Evolutionary conservation across 1,284 basidiomycete species (phyloP).

Genomic region (Gomphus bonarii): DNA sequence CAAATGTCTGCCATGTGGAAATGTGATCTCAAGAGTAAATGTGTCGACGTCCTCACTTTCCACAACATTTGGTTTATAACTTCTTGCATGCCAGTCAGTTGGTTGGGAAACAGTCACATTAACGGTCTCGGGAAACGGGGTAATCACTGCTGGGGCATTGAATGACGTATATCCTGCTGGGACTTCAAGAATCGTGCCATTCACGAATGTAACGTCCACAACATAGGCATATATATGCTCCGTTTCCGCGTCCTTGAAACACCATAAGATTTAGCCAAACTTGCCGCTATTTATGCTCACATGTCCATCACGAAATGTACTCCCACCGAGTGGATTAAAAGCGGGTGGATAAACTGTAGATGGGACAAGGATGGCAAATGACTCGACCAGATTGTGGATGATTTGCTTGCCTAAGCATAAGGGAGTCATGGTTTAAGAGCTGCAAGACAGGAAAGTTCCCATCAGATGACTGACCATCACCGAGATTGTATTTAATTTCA

Average conservation of each 20-base stretch:
- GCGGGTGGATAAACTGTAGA: constrained; percentile 1
- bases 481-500: background rate
- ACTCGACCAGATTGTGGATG: background rate
- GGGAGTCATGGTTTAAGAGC: background rate
- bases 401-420: background rate
- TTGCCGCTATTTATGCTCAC: background rate
- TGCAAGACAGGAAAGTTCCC: no score
- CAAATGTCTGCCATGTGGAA: background rate
- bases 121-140: background rate
- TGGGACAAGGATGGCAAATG: constrained; percentile 4
- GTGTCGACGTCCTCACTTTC: background rate
- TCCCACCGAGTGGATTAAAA: background rate
- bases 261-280: background rate
- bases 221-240: background rate
- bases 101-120: background rate
- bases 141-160: background rate
- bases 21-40: background rate
- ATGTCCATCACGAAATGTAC: background rate
- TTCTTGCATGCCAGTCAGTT: background rate
- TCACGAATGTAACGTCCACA: constrained; percentile 1
- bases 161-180: constrained; percentile 3
- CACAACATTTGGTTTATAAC: background rate
- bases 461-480: background rate
- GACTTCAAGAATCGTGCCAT: constrained; percentile 1
- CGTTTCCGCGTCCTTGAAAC: background rate